These are phyloP conservation scores for Pachysandra terminalis DNA, from an alignment of 164 flowering plant species.

Conservation along the genomic window DNA sequence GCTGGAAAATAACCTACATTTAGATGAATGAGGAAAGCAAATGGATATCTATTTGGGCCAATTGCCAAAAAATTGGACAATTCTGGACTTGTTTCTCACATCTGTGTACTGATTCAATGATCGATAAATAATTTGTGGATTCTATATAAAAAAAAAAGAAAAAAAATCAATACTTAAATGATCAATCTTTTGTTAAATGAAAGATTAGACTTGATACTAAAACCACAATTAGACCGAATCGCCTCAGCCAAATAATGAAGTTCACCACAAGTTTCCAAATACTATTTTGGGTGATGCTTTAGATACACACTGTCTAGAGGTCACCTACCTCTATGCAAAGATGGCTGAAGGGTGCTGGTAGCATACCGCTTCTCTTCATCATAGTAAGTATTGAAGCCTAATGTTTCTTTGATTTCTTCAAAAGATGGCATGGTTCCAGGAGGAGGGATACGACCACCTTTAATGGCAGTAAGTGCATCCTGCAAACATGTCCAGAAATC, in stretches of 20 bases:
- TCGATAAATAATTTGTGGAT: too few relatives aligned
- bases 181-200: not conserved
- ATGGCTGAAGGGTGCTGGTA: slow-evolving; percentile 25
- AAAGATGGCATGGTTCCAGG: slow-evolving; percentile 94
- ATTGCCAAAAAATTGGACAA: not conserved
- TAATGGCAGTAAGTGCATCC: slow-evolving; percentile 84
- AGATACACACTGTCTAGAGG: not conserved
- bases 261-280: not conserved
- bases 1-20: slow-evolving; percentile 34
- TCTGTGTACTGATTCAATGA: too few relatives aligned
- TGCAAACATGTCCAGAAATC: slow-evolving; percentile 32
- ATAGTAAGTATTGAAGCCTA: slow-evolving; percentile 80
- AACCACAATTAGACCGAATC: not conserved
- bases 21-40: slow-evolving; percentile 7
- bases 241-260: not conserved
- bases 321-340: slow-evolving; percentile 46
- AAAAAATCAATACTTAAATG: not conserved
- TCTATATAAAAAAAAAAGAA: not conserved
- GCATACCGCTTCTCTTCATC: slow-evolving; percentile 85
- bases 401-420: slow-evolving; percentile 79
- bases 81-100: not conserved
- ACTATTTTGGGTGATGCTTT: not conserved
- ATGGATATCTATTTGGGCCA: not conserved
- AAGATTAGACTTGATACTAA: not conserved
- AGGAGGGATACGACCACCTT: slow-evolving; percentile 83